phyloP scores from a whole-genome alignment of 306 rosid species.

The Vigna nakashimae region DNA sequence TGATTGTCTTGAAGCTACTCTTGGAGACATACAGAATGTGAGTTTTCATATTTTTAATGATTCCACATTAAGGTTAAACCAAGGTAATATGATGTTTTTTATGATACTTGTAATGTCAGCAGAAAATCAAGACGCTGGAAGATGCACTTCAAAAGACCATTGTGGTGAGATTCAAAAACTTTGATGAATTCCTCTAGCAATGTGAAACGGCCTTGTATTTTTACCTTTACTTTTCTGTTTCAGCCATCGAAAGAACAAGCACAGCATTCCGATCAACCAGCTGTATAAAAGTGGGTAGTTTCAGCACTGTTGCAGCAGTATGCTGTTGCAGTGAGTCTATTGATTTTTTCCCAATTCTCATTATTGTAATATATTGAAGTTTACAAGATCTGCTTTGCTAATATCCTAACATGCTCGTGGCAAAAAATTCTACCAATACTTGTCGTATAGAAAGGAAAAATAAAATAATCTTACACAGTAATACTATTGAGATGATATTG shows the following conservation, averaged over 20 bases:
- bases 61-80: background rate
- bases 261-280: conserved; percentile 40
- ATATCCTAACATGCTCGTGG: background rate
- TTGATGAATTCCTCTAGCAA: background rate
- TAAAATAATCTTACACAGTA: background rate
- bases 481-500: background rate
- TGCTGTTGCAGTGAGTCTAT: background rate
- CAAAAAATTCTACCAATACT: background rate
- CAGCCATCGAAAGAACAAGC: conserved; percentile 72
- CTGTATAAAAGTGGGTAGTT: conserved; percentile 35
- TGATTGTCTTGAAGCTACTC: conserved; percentile 64
- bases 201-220: conserved; percentile 8
- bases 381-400: background rate
- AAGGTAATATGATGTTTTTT: background rate
- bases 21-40: conserved; percentile 62
- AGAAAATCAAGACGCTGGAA: conserved; percentile 85
- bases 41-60: conserved; percentile 42
- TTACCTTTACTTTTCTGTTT: conserved; percentile 16
- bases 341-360: background rate
- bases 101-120: conserved; percentile 35
- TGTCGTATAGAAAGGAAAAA: background rate
- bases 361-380: background rate
- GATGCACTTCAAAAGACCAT: conserved; percentile 67
- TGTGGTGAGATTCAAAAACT: conserved; percentile 55
- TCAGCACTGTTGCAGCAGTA: background rate